Evolutionary conservation across 441 rosid species (phyloP), one percentile per base, ranked within the genome.

Genomic region (Mallotus japonicus): DNA sequence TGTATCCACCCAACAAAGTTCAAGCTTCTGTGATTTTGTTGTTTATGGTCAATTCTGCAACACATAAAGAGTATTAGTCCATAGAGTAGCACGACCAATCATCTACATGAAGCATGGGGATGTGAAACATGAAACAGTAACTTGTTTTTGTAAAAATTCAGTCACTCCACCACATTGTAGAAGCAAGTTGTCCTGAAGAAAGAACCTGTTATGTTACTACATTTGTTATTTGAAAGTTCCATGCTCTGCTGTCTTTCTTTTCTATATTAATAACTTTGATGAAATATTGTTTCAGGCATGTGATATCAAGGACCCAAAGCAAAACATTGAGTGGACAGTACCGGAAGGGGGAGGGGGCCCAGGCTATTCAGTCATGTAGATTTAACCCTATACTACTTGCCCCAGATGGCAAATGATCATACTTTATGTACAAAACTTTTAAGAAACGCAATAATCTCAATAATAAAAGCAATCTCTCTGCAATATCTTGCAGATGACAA

Each of bases 291-390:
- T 78, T 50, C 84, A 90, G 98, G 99, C 98, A 57, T 95, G 98
- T 60, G 96, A 90, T 72, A 90, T 92, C 74, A 95, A 95, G 78
- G 98, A 95, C 71, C 99, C 98, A 68, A 90, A 87, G 85, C 98
- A 95, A 80, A 95, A 95, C 80, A 91, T 91, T 55, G 87, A 90
- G 77, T 92, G 99, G 99, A 92, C 95, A 6, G 98, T 92, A 65
- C 97, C 98, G 32, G 99, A 89, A 83, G 99, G 98, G 17, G 96
- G 98, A 5, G 99, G 98, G 15, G 98, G 99, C 51, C 99, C 98
- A 10, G 88, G 95, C 64, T 92, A 95, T 84, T 85, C 96, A 32
- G 79, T 86, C 67, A 87, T 91, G 98, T 92, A 86, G 84, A 62
- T 53, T 55, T 13, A 49, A 17, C 20, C 3, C 40, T 44, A 0